These are phyloP conservation scores for Thalassiosira hispida DNA, from an alignment of 352 stramenopile genomes.

Conservation along the genomic window DNA sequence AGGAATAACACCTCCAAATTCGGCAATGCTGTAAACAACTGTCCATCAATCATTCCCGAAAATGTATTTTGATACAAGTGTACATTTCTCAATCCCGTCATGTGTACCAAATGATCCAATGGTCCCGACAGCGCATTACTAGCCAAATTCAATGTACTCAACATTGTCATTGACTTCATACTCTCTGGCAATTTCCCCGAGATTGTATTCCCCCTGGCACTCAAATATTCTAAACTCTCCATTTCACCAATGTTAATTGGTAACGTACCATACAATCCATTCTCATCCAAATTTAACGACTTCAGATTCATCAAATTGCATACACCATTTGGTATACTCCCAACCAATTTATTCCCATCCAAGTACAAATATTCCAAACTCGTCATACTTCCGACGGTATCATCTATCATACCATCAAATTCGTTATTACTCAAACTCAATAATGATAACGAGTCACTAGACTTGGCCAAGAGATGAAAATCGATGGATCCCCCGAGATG, in stretches of 20 bases:
- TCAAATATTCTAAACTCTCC: slow-evolving; percentile 61
- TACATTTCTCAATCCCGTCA: slow-evolving; percentile 34
- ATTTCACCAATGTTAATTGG: slow-evolving; percentile 62
- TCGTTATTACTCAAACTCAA: slow-evolving; percentile 69
- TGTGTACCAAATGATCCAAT: slow-evolving; percentile 18
- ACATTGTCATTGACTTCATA: slow-evolving; percentile 34
- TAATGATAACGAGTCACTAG: slow-evolving; percentile 18
- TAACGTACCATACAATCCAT: slow-evolving; percentile 61
- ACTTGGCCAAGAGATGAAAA: slow-evolving; percentile 30
- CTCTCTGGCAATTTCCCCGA: slow-evolving; percentile 50
- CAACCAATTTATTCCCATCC: slow-evolving; percentile 64
- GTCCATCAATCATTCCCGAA: slow-evolving; percentile 25
- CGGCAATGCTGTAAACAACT: slow-evolving; percentile 42
- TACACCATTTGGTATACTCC: slow-evolving; percentile 54
- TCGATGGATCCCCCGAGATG: slow-evolving; percentile 45
- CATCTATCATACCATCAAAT: slow-evolving; percentile 55
- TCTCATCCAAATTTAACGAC: slow-evolving; percentile 60
- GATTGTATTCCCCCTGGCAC: slow-evolving; percentile 58
- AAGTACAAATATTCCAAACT: slow-evolving; percentile 64
- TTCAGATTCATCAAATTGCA: slow-evolving; percentile 51
- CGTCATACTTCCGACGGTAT: slow-evolving; percentile 46
- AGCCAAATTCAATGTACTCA: slow-evolving; percentile 68
- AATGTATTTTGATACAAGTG: slow-evolving; percentile 50
- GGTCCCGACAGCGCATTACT: slow-evolving; percentile 64
- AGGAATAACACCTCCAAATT: slow-evolving; percentile 62